Conservation (phyloP, 164 flowering plant genomes). For the Nymphaea colorata region DNA sequence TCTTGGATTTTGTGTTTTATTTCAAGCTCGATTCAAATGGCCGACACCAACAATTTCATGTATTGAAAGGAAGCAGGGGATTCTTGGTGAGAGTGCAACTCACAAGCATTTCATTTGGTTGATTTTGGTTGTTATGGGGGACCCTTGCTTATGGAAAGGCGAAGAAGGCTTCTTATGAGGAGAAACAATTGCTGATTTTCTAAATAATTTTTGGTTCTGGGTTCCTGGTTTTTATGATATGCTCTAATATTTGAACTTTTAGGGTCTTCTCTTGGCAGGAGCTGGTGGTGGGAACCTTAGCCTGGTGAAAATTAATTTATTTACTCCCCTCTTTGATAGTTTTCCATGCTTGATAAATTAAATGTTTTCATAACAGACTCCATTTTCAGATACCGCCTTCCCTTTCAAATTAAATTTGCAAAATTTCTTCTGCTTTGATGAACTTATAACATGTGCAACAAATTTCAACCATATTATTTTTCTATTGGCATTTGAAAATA, state of each 20-base stretch:
- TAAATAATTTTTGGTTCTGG: not conserved
- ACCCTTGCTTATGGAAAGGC: too few relatives aligned
- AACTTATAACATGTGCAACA: not conserved
- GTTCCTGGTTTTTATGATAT: not conserved
- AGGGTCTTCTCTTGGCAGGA: conserved; percentile 70
- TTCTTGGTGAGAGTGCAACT: too few relatives aligned
- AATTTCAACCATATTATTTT: not conserved
- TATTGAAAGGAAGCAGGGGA: too few relatives aligned
- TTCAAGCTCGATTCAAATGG: too few relatives aligned
- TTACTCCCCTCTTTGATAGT: not conserved
- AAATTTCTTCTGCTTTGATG: not conserved
- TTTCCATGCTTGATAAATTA: too few relatives aligned
- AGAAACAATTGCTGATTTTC: too few relatives aligned
- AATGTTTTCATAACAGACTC: not conserved
- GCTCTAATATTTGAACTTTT: conserved; percentile 2
- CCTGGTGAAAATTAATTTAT: conserved; percentile 30
- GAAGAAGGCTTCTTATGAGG: too few relatives aligned
- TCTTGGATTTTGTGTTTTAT: too few relatives aligned
- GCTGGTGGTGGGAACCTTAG: conserved; percentile 52
- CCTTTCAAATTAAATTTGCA: not conserved
- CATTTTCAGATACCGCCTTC: not conserved
- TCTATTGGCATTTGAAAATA: not conserved
- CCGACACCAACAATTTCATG: too few relatives aligned
- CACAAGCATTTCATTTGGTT: too few relatives aligned
- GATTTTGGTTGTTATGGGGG: too few relatives aligned